These are phyloP conservation scores for Daldinia concentrica DNA, from an alignment of 495 filamentous ascomycete species.

Conservation along the genomic window DNA sequence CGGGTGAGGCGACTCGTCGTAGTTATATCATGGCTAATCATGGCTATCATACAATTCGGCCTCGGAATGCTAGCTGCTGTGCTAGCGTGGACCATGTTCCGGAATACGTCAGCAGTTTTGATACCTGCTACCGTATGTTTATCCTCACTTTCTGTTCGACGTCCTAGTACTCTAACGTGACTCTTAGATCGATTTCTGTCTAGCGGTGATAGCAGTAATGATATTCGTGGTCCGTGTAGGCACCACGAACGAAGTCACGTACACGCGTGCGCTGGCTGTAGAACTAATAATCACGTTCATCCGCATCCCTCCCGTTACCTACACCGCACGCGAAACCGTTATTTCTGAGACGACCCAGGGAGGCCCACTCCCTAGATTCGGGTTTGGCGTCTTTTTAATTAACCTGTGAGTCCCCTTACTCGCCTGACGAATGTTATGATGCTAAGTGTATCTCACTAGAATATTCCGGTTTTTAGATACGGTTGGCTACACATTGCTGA, in stretches of 20 bases:
- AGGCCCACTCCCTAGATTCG: constrained; percentile 41
- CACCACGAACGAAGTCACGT: constrained; percentile 43
- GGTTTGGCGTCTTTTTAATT: constrained; percentile 48
- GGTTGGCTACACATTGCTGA: constrained; percentile 44
- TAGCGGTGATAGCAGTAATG: constrained; percentile 43
- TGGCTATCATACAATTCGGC: constrained; percentile 48
- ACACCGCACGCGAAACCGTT: constrained; percentile 45
- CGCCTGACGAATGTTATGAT: not conserved
- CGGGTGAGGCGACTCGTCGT: constrained; percentile 43
- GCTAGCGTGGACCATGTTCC: constrained; percentile 47
- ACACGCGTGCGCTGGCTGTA: constrained; percentile 39
- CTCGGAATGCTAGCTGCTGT: constrained; percentile 45
- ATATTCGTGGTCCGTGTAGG: constrained; percentile 43
- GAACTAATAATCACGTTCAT: constrained; percentile 46
- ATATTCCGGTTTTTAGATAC: constrained; percentile 46
- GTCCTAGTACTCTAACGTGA: constrained; percentile 13
- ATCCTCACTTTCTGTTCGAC: not conserved
- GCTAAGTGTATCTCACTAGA: constrained; percentile 21
- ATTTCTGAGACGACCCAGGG: constrained; percentile 28
- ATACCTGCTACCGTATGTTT: constrained; percentile 45
- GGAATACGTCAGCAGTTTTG: constrained; percentile 32
- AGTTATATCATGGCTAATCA: constrained; percentile 41
- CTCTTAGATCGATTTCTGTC: constrained; percentile 45
- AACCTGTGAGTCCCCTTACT: constrained; percentile 41
- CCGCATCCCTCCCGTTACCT: constrained; percentile 47